Conservation (phyloP, 257 asterid genomes). For the Fraxinus pennsylvanica region DNA sequence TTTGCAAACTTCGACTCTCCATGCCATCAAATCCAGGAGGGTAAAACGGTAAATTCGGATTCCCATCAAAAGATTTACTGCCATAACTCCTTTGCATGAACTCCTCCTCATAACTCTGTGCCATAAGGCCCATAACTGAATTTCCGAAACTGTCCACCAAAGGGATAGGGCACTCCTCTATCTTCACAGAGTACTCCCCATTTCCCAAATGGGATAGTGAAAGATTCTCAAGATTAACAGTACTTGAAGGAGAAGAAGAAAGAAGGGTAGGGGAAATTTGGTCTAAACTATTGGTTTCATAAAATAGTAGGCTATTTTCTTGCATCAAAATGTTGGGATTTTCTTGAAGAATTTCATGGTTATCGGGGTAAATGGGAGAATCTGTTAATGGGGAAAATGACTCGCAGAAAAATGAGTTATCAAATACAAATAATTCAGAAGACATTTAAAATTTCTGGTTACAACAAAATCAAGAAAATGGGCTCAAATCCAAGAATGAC, state of each 20-base stretch:
- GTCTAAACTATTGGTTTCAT: conserved; percentile 32
- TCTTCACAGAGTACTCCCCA: conserved; percentile 46
- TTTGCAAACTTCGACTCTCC: conserved; percentile 43
- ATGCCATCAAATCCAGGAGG: conserved; percentile 43
- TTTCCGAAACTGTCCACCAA: conserved; percentile 24
- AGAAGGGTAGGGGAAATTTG: conserved; percentile 45
- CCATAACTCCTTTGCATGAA: conserved; percentile 82
- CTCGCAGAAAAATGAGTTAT: conserved; percentile 53
- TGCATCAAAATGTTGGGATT: conserved; percentile 13
- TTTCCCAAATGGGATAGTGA: conserved; percentile 40
- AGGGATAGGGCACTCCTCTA: conserved; percentile 50
- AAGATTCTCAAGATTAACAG: conserved; percentile 47
- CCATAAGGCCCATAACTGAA: conserved; percentile 24
- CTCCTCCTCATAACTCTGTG: conserved; percentile 42
- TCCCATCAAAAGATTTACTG: conserved; percentile 47
- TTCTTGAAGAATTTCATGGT: conserved; percentile 35
- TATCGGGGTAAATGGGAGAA: conserved; percentile 16
- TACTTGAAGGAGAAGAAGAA: conserved; percentile 69
- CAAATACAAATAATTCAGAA: conserved; percentile 61
- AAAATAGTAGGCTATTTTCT: conserved; percentile 25
- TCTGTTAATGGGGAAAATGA: conserved; percentile 57
- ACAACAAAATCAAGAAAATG: background rate
- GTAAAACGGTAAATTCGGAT: conserved; percentile 33
- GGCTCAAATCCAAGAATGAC: background rate
- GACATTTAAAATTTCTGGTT: conserved; percentile 45